Percentiles rank a stretch among this genome's conserved stretches.
Evolutionary conservation across 768 basidiomycete species (phyloP).

Genomic region (Termitomyces sp.): DNA sequence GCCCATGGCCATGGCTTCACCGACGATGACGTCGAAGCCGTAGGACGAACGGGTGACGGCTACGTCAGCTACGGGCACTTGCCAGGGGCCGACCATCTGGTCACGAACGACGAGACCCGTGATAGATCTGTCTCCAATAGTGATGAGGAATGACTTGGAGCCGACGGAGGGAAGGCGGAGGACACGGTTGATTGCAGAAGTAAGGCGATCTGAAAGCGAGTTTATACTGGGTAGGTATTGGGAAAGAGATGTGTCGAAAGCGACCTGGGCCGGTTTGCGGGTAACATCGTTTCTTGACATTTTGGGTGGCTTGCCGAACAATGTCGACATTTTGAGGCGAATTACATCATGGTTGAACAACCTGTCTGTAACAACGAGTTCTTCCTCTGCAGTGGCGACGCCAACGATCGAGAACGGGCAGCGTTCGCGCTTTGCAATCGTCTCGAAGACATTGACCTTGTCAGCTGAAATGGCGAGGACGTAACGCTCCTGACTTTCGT

Average conservation of each 20-base stretch:
- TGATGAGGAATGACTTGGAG: constrained; percentile 97
- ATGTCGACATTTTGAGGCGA: constrained; percentile 85
- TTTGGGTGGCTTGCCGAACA: constrained; percentile 94
- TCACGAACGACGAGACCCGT: constrained; percentile 94
- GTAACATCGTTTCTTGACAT: constrained; percentile 74
- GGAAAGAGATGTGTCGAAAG: constrained; percentile 70
- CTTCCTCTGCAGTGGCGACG: constrained; percentile 72
- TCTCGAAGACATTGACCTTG: constrained; percentile 59
- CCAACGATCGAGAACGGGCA: constrained; percentile 95
- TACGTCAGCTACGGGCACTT: constrained; percentile 95
- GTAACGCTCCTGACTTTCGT: constrained; percentile 97
- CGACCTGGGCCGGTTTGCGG: constrained; percentile 26
- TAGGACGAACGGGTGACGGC: constrained; percentile 94
- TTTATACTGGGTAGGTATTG: constrained; percentile 51
- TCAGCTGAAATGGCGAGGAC: constrained; percentile 82
- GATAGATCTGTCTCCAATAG: constrained; percentile 93
- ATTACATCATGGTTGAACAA: constrained; percentile 78
- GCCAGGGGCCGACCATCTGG: constrained; percentile 99
- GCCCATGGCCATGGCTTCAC: constrained; percentile 99
- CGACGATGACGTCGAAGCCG: constrained; percentile 77
- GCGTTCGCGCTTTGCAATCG: constrained; percentile 80
- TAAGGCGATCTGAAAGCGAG: constrained; percentile 43
- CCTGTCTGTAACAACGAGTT: constrained; percentile 86
- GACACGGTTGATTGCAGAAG: constrained; percentile 70
- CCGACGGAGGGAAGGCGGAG: constrained; percentile 89